Evolutionary conservation across 192 early-diverging fungal species (phyloP), one percentile per base, ranked within the genome.

Genomic region (Podila epigama): DNA sequence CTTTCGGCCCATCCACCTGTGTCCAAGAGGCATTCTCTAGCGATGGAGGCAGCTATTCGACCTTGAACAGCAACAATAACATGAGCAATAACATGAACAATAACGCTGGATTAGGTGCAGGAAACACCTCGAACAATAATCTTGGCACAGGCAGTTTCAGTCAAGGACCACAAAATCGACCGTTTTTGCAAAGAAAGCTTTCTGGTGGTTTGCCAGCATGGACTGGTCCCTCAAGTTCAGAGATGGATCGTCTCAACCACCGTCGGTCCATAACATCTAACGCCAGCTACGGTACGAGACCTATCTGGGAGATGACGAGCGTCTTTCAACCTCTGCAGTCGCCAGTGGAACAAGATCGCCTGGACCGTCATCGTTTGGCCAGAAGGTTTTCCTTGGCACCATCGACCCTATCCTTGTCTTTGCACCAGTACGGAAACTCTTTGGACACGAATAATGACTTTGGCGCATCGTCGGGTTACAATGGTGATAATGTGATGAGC

Each of bases 251-350:
- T 10, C 18, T 31, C 13, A 77, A 51, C 27, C 72, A 68, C 37
- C 72, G 72, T 35, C 72, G 72, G 31, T 67, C 72, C 12, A 35
- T 68, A 20, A 77, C 72, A 16, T 62, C 66, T 2, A 59, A 29
- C 34, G 44, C 72, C 1, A 35, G 52, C 2, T 77, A 58, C 22
- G 50, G 25, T 13, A 27, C 66, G n/a, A n/a, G n/a, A 25, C 64
- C 58, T 16, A 68, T 77, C 28, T 77, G 72, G 72, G 72, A 77
- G 33, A 51, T 58, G n/a, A 15, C 61, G 18, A 54, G 62, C 12
- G 40, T 64, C 9, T 68, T 58, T 44, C 72, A 68, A 20, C 58
- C 60, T 7, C 34, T 67, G 4, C 15, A 63, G 18, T 28, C 59
- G 5, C 36, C 60, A 4, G 22, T 40, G 3, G 65, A 58, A 28